These are phyloP conservation scores for Dovyalis caffra DNA, from an alignment of 345 rosid genomes.

Conservation along the genomic window DNA sequence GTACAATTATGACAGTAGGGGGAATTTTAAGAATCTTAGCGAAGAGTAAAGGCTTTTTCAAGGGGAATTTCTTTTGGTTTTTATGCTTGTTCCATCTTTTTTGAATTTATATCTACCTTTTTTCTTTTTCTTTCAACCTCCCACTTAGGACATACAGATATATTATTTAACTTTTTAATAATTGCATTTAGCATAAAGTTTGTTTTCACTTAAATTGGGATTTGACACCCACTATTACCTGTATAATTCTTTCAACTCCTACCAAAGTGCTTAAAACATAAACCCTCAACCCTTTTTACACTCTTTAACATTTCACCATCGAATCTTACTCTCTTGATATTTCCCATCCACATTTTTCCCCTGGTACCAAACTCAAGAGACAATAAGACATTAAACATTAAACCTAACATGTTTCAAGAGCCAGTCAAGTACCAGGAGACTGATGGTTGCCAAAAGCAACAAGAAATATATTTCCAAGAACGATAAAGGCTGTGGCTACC, in stretches of 20 bases:
- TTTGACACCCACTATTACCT: no score
- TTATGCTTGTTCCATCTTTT: no score
- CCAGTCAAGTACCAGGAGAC: slow-evolving; percentile 83
- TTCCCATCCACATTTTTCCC: neutral
- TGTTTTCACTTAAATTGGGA: neutral
- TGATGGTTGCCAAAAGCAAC: slow-evolving; percentile 98
- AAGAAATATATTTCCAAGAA: slow-evolving; percentile 90
- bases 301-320: neutral
- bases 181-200: no score
- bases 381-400: neutral
- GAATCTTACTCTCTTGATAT: no score
- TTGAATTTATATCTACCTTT: no score
- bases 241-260: neutral
- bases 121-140: no score
- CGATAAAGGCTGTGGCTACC: slow-evolving; percentile 89
- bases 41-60: no score
- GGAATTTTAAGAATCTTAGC: no score
- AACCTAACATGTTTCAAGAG: neutral
- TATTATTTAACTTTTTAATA: no score
- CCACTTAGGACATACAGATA: no score
- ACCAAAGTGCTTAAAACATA: neutral
- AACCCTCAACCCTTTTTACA: neutral
- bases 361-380: neutral
- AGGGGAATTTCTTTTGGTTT: no score
- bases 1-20: no score